A percentile compares a stretch with the other conserved stretches of the same genome.
phyloP scores from a whole-genome alignment of 148 eudicot species.

The Amaranthus cruentus region DNA sequence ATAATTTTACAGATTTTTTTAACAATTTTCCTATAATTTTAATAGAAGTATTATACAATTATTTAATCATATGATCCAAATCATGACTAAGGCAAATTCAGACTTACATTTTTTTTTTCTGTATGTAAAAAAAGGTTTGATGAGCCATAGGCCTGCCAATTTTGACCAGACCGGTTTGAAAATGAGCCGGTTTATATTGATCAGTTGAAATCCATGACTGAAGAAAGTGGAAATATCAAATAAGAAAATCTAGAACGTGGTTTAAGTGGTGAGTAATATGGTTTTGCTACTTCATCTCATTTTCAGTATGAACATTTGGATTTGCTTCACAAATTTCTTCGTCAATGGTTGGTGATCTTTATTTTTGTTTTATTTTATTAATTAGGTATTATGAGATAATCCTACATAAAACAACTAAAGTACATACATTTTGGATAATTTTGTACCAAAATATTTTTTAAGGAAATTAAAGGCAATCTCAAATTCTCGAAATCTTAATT shows the following conservation, averaged over 20 bases:
- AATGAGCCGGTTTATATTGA: conserved; percentile 4
- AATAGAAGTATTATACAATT: too few relatives aligned
- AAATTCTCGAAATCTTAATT: too few relatives aligned
- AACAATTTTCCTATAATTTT: too few relatives aligned
- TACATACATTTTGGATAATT: too few relatives aligned
- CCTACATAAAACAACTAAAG: too few relatives aligned
- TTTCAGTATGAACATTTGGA: conserved; percentile 2
- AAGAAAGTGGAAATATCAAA: background rate
- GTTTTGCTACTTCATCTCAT: background rate
- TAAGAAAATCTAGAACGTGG: conserved; percentile 16
- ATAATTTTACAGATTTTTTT: too few relatives aligned
- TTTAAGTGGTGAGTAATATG: conserved; percentile 7
- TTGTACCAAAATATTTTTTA: too few relatives aligned
- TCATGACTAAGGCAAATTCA: too few relatives aligned
- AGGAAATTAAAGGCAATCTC: too few relatives aligned
- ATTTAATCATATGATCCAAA: too few relatives aligned
- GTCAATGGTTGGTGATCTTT: conserved; percentile 19
- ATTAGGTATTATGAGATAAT: too few relatives aligned
- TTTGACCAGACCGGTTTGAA: conserved; percentile 15
- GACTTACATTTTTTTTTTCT: too few relatives aligned
- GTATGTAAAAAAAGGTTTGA: background rate
- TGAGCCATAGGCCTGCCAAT: conserved; percentile 13
- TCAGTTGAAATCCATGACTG: conserved; percentile 15
- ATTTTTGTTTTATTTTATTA: conserved; percentile 1
- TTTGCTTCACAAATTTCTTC: background rate